Evolutionary conservation across 2,329 filamentous ascomycete species (phyloP).

Genomic region (Botryotinia narcissicola): DNA sequence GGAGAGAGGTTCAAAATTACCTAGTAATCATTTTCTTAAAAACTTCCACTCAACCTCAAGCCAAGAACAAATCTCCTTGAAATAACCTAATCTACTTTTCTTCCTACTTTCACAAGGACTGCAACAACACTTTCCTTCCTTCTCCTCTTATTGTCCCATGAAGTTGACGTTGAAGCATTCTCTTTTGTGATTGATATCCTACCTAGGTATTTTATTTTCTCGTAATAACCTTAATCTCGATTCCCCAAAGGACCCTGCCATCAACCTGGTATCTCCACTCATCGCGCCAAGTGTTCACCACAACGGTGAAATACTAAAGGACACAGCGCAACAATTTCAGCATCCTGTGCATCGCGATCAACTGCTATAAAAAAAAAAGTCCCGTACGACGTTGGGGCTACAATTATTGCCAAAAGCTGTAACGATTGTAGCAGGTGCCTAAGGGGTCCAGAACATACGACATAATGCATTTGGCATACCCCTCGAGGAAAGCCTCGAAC

Average conservation of each 20-base stretch:
- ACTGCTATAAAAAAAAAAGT: neutral
- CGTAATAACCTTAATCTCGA: conserved; percentile 9
- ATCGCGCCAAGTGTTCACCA: conserved; percentile 22
- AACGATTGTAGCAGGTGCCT: conserved; percentile 19
- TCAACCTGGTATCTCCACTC: conserved; percentile 13
- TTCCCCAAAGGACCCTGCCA: conserved; percentile 7
- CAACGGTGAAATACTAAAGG: conserved; percentile 19
- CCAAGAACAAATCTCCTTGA: conserved; percentile 19
- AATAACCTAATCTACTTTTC: neutral
- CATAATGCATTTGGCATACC: conserved; percentile 86
- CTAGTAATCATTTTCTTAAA: neutral
- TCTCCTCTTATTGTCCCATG: neutral
- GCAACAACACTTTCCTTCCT: neutral
- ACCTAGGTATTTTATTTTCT: neutral
- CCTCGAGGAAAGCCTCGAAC: conserved; percentile 78
- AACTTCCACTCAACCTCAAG: neutral
- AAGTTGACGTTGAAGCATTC: conserved; percentile 7
- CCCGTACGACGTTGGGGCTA: conserved; percentile 20
- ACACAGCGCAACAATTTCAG: conserved; percentile 20
- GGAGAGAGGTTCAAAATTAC: neutral
- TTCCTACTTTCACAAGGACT: neutral
- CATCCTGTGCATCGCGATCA: conserved; percentile 13
- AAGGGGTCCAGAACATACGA: conserved; percentile 23
- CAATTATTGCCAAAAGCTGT: conserved; percentile 18
- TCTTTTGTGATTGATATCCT: conserved; percentile 4